These are phyloP conservation scores for Apiospora saccharicola DNA, from an alignment of 2,329 filamentous ascomycete genomes.

Conservation along the genomic window DNA sequence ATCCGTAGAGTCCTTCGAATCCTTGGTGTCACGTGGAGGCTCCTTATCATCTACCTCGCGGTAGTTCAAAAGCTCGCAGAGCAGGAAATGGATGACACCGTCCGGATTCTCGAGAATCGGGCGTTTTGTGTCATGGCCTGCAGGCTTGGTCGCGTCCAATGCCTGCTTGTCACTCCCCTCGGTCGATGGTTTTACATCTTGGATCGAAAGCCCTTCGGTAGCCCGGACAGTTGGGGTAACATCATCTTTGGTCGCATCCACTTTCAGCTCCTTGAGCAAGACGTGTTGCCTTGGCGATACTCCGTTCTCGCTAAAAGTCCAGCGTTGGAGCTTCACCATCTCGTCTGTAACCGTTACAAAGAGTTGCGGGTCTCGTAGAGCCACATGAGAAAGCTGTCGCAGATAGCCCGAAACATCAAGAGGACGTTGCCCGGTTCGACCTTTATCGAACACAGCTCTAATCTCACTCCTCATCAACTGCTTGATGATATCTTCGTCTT, in stretches of 20 bases:
- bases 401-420: constrained; percentile 78
- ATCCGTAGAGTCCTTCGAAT: constrained; percentile 44
- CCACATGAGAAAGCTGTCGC: constrained; percentile 78
- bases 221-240: constrained; percentile 55
- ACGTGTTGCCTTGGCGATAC: constrained; percentile 43
- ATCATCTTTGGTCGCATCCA: constrained; percentile 45
- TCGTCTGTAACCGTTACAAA: constrained; percentile 92
- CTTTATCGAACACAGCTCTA: constrained; percentile 73
- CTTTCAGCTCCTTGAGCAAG: constrained; percentile 49
- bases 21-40: constrained; percentile 52
- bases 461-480: constrained; percentile 95
- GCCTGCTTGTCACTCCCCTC: constrained; percentile 67
- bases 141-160: constrained; percentile 68
- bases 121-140: constrained; percentile 72
- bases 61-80: constrained; percentile 91
- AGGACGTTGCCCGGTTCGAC: constrained; percentile 55
- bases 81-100: constrained; percentile 92
- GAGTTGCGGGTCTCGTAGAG: constrained; percentile 80
- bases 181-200: constrained; percentile 67
- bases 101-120: constrained; percentile 92
- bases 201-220: constrained; percentile 55
- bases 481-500: constrained; percentile 89
- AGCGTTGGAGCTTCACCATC: constrained; percentile 76
- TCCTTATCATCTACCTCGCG: constrained; percentile 92
- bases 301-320: constrained; percentile 45